These are phyloP conservation scores for Aspergillus sojae DNA, from an alignment of 2,329 filamentous ascomycete species.

Conservation along the genomic window DNA sequence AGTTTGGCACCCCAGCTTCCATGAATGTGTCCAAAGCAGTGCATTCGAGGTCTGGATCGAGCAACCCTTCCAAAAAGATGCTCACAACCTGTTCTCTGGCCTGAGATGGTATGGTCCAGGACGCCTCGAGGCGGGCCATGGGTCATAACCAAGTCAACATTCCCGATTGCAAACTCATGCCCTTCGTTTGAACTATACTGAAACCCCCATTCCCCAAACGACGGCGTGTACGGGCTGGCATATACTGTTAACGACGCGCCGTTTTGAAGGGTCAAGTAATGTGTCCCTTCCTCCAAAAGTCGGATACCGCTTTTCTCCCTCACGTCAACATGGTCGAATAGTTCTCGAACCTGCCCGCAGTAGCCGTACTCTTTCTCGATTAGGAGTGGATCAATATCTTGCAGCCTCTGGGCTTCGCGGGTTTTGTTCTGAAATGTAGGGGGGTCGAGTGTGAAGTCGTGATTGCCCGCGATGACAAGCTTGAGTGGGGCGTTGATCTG, in stretches of 20 bases:
- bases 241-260: slow-evolving; percentile 55
- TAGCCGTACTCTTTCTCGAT: slow-evolving; percentile 44
- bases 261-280: slow-evolving; percentile 53
- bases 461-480: slow-evolving; percentile 59
- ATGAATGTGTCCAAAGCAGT: slow-evolving; percentile 48
- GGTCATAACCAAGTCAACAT: slow-evolving; percentile 55
- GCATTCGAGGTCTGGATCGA: slow-evolving; percentile 35
- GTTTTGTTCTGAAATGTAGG: slow-evolving; percentile 40
- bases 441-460: slow-evolving; percentile 52
- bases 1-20: slow-evolving; percentile 61
- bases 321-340: slow-evolving; percentile 41
- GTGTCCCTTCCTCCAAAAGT: slow-evolving; percentile 55
- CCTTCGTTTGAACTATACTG: slow-evolving; percentile 46
- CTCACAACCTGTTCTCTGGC: slow-evolving; percentile 36
- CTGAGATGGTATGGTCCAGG: slow-evolving; percentile 46
- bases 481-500: slow-evolving; percentile 54
- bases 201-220: slow-evolving; percentile 52
- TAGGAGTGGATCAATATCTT: slow-evolving; percentile 27
- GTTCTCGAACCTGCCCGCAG: slow-evolving; percentile 38
- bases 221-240: slow-evolving; percentile 58
- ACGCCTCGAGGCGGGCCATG: slow-evolving; percentile 59
- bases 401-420: slow-evolving; percentile 25
- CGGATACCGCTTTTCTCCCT: slow-evolving; percentile 42
- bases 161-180: slow-evolving; percentile 41
- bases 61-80: slow-evolving; percentile 35